Evolutionary conservation across 2,329 filamentous ascomycete genomes (phyloP).

Genomic region (Nothophoma quercina): DNA sequence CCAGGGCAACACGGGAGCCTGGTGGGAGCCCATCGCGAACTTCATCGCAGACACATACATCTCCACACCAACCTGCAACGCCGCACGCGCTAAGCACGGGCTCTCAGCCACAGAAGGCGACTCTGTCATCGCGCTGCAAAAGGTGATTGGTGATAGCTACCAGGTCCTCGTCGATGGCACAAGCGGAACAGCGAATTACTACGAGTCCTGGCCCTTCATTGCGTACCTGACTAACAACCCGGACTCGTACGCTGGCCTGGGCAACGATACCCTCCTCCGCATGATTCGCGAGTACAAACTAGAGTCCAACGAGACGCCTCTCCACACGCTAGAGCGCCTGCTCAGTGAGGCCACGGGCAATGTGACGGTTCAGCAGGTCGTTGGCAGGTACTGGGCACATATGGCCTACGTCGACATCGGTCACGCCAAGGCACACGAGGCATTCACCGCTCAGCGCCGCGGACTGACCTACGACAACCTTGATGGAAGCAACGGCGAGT

Average conservation of each 20-base stretch:
- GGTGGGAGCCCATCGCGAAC: slow-evolving; percentile 62
- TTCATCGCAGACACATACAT: slow-evolving; percentile 59
- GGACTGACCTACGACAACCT: slow-evolving; percentile 54
- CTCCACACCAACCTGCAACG: slow-evolving; percentile 53
- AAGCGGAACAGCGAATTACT: slow-evolving; percentile 51
- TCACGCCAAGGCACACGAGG: slow-evolving; percentile 51
- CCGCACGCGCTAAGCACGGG: slow-evolving; percentile 46
- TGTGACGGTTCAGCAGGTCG: slow-evolving; percentile 48
- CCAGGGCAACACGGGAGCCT: slow-evolving; percentile 57
- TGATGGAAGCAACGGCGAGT: slow-evolving; percentile 47
- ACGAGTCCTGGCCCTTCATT: slow-evolving; percentile 61
- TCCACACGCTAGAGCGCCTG: slow-evolving; percentile 57
- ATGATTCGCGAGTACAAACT: slow-evolving; percentile 52
- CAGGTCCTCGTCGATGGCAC: slow-evolving; percentile 59
- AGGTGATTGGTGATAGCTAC: slow-evolving; percentile 56
- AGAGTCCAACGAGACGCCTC: slow-evolving; percentile 59
- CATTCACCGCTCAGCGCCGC: slow-evolving; percentile 48
- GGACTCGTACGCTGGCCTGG: slow-evolving; percentile 47
- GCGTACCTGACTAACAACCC: slow-evolving; percentile 59
- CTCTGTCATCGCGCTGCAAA: slow-evolving; percentile 54
- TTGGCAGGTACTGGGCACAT: slow-evolving; percentile 60
- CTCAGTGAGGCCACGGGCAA: slow-evolving; percentile 33
- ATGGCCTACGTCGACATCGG: slow-evolving; percentile 63
- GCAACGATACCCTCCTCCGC: slow-evolving; percentile 24
- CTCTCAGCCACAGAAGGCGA: slow-evolving; percentile 49